Percentiles rank a stretch among this genome's conserved stretches.
These are phyloP conservation scores for Phytophthora melonis DNA, from an alignment of 352 stramenopile species.

Conservation along the genomic window DNA sequence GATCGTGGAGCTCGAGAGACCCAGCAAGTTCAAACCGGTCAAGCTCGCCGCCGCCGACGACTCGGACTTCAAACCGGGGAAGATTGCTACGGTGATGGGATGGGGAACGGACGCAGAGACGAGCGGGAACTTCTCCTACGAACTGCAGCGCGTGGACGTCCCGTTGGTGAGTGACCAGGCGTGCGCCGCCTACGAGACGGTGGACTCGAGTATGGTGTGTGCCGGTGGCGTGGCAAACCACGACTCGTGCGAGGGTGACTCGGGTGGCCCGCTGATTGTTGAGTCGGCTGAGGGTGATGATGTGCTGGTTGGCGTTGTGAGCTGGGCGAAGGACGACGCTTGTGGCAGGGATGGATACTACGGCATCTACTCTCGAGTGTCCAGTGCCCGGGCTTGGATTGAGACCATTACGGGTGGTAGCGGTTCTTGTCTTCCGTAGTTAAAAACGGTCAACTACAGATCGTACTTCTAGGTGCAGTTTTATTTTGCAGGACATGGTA, in stretches of 20 bases:
- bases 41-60: conserved; percentile 33
- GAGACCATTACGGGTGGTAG: conserved; percentile 14
- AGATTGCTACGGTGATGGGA: conserved; percentile 41
- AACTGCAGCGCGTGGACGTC: conserved; percentile 48
- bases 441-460: too few species aligned
- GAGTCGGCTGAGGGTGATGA: conserved; percentile 27
- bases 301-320: conserved; percentile 53
- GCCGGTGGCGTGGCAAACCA: conserved; percentile 43
- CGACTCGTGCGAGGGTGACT: conserved; percentile 63
- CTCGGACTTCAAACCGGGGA: conserved; percentile 35
- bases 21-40: conserved; percentile 45
- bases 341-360: conserved; percentile 54
- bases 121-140: conserved; percentile 27
- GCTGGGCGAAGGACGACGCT: conserved; percentile 49
- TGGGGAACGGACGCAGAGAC: conserved; percentile 40
- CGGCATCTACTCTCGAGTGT: conserved; percentile 63
- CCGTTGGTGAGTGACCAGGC: conserved; percentile 38
- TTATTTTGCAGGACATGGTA: too few species aligned
- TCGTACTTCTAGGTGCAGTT: too few species aligned
- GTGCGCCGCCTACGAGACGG: conserved; percentile 32
- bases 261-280: conserved; percentile 55
- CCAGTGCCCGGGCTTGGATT: conserved; percentile 51
- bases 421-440: conserved; percentile 17
- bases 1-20: conserved; percentile 51
- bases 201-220: conserved; percentile 59